These are phyloP conservation scores for Boletus tomentosulus DNA, from an alignment of 768 basidiomycete genomes.

Conservation along the genomic window DNA sequence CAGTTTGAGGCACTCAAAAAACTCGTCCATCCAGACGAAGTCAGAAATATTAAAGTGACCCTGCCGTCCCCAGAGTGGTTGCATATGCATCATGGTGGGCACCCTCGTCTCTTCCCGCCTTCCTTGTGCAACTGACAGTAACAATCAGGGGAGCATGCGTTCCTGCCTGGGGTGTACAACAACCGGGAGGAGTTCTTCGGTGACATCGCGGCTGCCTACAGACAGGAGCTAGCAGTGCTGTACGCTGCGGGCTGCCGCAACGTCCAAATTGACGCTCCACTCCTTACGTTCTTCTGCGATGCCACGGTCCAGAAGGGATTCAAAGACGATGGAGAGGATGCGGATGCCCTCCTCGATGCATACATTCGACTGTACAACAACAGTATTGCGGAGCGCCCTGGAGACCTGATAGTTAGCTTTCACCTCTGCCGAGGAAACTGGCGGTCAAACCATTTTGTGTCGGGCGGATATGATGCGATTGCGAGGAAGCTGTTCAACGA, in stretches of 20 bases:
- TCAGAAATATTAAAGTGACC: slow-evolving; percentile 64
- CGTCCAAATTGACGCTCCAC: slow-evolving; percentile 44
- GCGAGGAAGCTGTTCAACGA: slow-evolving; percentile 43
- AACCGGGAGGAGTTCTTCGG: slow-evolving; percentile 42
- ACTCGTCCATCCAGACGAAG: slow-evolving; percentile 56
- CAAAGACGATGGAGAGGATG: slow-evolving; percentile 42
- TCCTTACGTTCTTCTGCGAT: slow-evolving; percentile 61
- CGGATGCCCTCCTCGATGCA: slow-evolving; percentile 61
- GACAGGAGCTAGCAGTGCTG: no score
- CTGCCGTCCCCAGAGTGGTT: slow-evolving; percentile 74
- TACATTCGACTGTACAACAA: slow-evolving; percentile 42
- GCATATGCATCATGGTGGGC: slow-evolving; percentile 60
- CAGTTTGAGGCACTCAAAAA: slow-evolving; percentile 60
- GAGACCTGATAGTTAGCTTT: slow-evolving; percentile 39
- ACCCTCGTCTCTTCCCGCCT: no score
- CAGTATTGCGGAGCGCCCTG: no score
- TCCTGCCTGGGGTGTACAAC: slow-evolving; percentile 14
- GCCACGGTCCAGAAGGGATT: slow-evolving; percentile 40
- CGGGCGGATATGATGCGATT: slow-evolving; percentile 45
- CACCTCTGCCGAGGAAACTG: slow-evolving; percentile 43
- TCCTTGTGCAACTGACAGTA: not conserved
- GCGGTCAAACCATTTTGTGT: slow-evolving; percentile 35
- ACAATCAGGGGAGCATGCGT: slow-evolving; percentile 21
- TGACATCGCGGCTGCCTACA: slow-evolving; percentile 32
- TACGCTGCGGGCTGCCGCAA: no score